Conservation (phyloP, 768 basidiomycete species). For the Pilatotrama ljubarskyi region DNA sequence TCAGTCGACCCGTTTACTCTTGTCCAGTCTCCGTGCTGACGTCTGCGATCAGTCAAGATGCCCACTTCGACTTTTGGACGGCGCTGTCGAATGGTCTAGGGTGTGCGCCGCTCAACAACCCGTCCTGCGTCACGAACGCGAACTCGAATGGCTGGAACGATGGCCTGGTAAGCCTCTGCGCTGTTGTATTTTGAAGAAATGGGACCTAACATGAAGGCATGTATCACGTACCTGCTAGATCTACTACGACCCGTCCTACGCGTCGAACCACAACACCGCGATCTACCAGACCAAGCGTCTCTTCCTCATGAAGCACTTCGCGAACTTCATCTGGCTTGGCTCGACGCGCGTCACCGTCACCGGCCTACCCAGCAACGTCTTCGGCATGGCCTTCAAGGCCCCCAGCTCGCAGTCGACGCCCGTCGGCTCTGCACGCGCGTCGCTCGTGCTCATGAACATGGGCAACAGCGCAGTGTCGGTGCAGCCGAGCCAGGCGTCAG, state of each 20-base stretch:
- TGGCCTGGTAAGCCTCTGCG: constrained; percentile 7
- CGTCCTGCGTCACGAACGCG: constrained; percentile 36
- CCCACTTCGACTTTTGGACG: constrained; percentile 21
- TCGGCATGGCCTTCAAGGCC: constrained; percentile 9
- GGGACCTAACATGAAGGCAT: not conserved
- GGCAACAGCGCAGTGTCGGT: not conserved
- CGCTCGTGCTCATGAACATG: constrained; percentile 11
- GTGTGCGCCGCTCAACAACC: constrained; percentile 38
- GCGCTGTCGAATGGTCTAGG: constrained; percentile 35
- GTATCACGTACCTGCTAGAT: constrained; percentile 32
- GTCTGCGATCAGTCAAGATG: not conserved
- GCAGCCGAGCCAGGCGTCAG: constrained; percentile 5
- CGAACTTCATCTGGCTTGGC: constrained; percentile 18
- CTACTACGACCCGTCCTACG: constrained; percentile 43
- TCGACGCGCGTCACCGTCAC: constrained; percentile 8
- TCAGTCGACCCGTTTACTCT: not conserved
- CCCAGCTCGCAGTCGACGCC: not conserved
- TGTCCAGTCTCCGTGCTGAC: not conserved
- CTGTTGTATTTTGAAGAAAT: too few species aligned
- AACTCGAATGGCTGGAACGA: constrained; percentile 48
- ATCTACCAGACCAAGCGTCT: constrained; percentile 27
- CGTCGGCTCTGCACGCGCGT: constrained; percentile 2
- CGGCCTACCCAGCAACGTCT: constrained; percentile 4
- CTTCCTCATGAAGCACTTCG: constrained; percentile 27
- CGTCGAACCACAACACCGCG: constrained; percentile 18